Evolutionary conservation across 177 flowering plant genomes (phyloP).

Genomic region (Vitis hybrid): DNA sequence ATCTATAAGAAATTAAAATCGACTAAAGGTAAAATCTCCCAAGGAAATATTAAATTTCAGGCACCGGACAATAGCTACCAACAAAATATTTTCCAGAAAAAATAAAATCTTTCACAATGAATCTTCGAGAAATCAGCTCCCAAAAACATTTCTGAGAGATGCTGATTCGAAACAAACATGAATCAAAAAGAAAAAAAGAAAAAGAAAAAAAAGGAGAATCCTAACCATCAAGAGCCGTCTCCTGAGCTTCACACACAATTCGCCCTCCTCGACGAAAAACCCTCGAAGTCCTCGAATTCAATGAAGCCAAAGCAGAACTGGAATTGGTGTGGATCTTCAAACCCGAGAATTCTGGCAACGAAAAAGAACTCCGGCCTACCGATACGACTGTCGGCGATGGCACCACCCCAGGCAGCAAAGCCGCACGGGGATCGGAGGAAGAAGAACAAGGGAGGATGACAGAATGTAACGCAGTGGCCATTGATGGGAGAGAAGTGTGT

Average conservation of each 20-base stretch:
- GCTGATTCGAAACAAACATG: neutral
- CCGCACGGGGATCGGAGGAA: neutral
- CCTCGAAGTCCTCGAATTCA: slow-evolving; percentile 5
- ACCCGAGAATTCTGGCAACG: slow-evolving; percentile 10
- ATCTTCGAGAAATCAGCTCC: no score
- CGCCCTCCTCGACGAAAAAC: slow-evolving; percentile 2
- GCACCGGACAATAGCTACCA: no score
- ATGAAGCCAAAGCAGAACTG: neutral
- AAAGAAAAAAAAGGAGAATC: neutral
- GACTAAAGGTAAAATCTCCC: no score
- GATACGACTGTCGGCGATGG: neutral
- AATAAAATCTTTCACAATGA: no score
- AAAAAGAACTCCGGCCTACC: neutral
- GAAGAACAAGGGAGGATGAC: slow-evolving; percentile 4
- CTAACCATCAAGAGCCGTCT: slow-evolving; percentile 11
- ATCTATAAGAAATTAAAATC: no score
- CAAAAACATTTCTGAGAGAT: neutral
- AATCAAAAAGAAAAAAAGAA: neutral
- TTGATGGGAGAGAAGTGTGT: no score
- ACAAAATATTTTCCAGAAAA: no score
- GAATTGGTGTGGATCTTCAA: slow-evolving; percentile 8
- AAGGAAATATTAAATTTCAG: no score
- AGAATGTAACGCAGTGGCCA: no score
- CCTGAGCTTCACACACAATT: slow-evolving; percentile 23
- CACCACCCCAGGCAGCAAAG: neutral